Evolutionary conservation across 257 asterid genomes (phyloP).

Genomic region (Scutellaria galericulata): DNA sequence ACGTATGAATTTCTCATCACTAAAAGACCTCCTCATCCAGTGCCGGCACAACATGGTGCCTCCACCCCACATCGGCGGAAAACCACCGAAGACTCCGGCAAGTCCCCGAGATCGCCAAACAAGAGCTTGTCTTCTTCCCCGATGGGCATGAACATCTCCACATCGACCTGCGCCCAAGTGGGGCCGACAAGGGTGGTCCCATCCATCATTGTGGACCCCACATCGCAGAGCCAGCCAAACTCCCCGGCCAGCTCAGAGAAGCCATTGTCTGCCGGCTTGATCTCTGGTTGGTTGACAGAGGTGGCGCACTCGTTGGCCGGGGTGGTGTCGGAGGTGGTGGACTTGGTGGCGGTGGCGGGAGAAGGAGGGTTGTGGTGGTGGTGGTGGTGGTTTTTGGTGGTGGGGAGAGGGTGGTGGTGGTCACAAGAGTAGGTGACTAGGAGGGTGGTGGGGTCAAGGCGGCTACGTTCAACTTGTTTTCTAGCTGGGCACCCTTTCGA

Average conservation of each 20-base stretch:
- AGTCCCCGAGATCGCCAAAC: constrained; percentile 80
- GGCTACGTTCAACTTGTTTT: constrained; percentile 85
- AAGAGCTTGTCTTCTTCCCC: constrained; percentile 75
- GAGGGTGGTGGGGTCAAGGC: constrained; percentile 74
- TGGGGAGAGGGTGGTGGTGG: constrained; percentile 63
- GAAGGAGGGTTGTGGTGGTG: constrained; percentile 32
- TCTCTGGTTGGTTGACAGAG: constrained; percentile 46
- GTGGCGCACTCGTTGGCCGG: constrained; percentile 39
- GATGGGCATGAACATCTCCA: constrained; percentile 54
- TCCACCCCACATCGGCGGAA: constrained; percentile 53
- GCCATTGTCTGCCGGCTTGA: constrained; percentile 46
- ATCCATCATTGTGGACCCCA: constrained; percentile 58
- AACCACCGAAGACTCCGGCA: constrained; percentile 75
- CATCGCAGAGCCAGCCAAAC: constrained; percentile 67
- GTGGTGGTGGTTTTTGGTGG: constrained; percentile 59
- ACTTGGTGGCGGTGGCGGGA: constrained; percentile 18
- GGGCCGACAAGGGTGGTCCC: constrained; percentile 58
- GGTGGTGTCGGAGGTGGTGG: constrained; percentile 36
- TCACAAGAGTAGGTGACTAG: constrained; percentile 71
- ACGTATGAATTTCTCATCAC: constrained; percentile 7
- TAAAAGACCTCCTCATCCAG: constrained; percentile 32
- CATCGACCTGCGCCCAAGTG: constrained; percentile 51
- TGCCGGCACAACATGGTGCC: constrained; percentile 51
- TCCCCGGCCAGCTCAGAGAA: constrained; percentile 65
- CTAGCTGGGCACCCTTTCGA: constrained; percentile 86